Evolutionary conservation across 768 basidiomycete genomes (phyloP).

Genomic region (Boletellus emodensis): DNA sequence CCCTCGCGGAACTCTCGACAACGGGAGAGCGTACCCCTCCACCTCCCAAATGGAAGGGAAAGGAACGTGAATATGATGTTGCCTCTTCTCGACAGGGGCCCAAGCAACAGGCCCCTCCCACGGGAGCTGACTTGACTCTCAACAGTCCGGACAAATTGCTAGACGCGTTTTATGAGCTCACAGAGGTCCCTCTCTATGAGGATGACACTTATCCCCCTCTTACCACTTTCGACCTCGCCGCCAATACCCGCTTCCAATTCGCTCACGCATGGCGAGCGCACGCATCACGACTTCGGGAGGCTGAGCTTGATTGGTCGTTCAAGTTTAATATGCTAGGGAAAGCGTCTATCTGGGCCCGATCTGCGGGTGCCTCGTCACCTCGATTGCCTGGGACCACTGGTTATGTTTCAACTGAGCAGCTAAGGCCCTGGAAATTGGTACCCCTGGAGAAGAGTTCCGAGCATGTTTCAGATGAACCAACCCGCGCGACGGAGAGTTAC

Average conservation of each 20-base stretch:
- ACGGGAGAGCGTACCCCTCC: neutral
- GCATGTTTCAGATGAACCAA: neutral
- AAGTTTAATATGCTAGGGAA: neutral
- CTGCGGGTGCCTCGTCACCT: neutral
- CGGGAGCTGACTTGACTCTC: neutral
- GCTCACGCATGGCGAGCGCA: slow-evolving; percentile 16
- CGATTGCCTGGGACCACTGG: slow-evolving; percentile 6
- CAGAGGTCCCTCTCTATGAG: slow-evolving; percentile 13
- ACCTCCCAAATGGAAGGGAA: slow-evolving; percentile 16
- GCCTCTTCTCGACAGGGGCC: neutral
- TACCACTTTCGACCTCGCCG: slow-evolving; percentile 9
- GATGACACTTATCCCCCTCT: slow-evolving; percentile 18
- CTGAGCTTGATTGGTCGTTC: slow-evolving; percentile 5
- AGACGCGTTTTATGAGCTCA: slow-evolving; percentile 11
- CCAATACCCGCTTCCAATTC: slow-evolving; percentile 26
- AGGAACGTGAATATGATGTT: slow-evolving; percentile 14
- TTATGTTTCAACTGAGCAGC: slow-evolving; percentile 7
- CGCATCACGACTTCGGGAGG: slow-evolving; percentile 10
- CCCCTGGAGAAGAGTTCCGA: neutral
- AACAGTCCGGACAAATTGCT: neutral
- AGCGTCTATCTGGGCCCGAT: slow-evolving; percentile 2
- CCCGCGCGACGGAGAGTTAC: neutral
- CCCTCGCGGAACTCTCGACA: neutral
- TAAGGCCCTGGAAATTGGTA: slow-evolving; percentile 16
- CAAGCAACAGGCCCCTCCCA: neutral